Evolutionary conservation across 352 stramenopile genomes (phyloP).

Genomic region (Globisporangium viniferum): DNA sequence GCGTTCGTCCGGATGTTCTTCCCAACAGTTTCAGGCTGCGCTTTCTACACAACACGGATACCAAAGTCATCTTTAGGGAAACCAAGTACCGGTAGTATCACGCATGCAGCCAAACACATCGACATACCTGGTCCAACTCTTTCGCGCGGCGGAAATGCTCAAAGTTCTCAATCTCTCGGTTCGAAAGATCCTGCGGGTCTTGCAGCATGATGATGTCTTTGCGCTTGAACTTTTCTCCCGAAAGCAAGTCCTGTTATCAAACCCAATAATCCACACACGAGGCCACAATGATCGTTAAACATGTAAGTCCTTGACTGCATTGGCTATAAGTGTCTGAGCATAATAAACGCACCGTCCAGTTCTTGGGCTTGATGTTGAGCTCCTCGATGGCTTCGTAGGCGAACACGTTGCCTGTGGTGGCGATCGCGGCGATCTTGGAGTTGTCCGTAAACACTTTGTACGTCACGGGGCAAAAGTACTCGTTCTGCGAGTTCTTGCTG

Average conservation of each 20-base stretch:
- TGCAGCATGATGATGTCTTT: constrained; percentile 95
- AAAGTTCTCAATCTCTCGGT: constrained; percentile 97
- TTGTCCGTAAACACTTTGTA: constrained; percentile 94
- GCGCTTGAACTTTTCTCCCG: constrained; percentile 89
- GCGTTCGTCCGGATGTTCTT: constrained; percentile 81
- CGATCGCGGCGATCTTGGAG: constrained; percentile 81
- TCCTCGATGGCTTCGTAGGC: constrained; percentile 96
- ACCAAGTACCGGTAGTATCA: no score
- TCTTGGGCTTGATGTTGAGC: constrained; percentile 98
- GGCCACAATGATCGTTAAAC: constrained; percentile 8
- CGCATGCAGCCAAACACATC: no score
- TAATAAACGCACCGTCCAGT: constrained; percentile 72
- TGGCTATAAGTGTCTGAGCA: no score
- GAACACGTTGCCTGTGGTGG: constrained; percentile 94
- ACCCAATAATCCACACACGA: neutral
- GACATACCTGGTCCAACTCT: constrained; percentile 22
- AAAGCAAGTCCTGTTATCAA: constrained; percentile 86
- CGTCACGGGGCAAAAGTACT: constrained; percentile 93
- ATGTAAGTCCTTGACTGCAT: no score
- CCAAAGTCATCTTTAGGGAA: no score
- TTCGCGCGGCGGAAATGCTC: constrained; percentile 88
- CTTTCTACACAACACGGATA: constrained; percentile 8
- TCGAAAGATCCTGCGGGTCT: constrained; percentile 89
- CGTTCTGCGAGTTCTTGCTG: constrained; percentile 72
- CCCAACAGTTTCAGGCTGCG: constrained; percentile 15